Evolutionary conservation across 176 grass and related monocot genomes (phyloP).

Genomic region (Alloteropsis semialata): DNA sequence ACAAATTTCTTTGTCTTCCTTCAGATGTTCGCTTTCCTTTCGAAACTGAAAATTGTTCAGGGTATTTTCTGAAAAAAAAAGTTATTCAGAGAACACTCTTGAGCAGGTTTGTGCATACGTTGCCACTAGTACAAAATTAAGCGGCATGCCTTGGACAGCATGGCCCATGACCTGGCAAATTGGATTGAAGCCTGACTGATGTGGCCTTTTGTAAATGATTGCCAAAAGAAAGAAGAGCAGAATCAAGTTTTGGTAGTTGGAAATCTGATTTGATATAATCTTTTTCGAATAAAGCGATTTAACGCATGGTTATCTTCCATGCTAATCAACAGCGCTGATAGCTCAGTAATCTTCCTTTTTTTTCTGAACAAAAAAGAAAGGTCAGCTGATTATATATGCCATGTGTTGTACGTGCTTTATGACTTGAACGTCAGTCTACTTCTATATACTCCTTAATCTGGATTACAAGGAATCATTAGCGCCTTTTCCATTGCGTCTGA

Average conservation of each 20-base stretch:
- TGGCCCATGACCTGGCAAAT: not conserved
- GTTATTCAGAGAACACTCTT: not conserved
- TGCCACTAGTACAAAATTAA: not conserved
- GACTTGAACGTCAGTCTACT: not conserved
- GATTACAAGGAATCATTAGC: slow-evolving; percentile 21
- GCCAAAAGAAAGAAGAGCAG: not conserved
- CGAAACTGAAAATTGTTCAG: not conserved
- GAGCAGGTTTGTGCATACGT: not conserved
- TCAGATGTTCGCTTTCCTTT: not conserved
- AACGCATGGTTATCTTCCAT: not conserved
- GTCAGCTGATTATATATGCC: slow-evolving; percentile 7
- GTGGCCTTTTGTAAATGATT: slow-evolving; percentile 5
- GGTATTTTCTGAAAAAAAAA: not conserved
- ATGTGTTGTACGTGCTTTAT: slow-evolving; percentile 24
- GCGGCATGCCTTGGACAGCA: not conserved
- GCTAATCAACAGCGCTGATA: not conserved
- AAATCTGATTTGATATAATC: not conserved
- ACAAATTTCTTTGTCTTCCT: not conserved
- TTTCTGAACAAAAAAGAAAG: not conserved
- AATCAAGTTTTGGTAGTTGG: not conserved
- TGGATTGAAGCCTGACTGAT: slow-evolving; percentile 15
- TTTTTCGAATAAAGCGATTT: not conserved
- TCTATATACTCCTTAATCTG: not conserved
- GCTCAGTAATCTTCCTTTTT: not conserved
- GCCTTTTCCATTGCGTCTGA: slow-evolving; percentile 21